Evolutionary conservation across 257 asterid species (phyloP), one percentile per base, ranked within the genome.

Genomic region (Hygrophila difformis): DNA sequence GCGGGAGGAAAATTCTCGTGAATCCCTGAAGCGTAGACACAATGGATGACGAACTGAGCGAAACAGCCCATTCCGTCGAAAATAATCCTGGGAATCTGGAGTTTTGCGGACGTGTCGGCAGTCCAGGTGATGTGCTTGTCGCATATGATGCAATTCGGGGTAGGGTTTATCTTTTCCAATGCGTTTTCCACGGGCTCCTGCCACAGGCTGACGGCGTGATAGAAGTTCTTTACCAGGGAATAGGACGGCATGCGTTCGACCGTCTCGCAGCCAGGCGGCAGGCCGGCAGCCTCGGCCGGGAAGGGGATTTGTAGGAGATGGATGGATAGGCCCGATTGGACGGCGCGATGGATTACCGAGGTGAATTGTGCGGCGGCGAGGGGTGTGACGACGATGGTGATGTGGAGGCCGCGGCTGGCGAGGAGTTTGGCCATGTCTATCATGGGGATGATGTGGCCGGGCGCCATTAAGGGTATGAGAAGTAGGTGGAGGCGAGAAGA

Each of bases 391-490:
- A 75, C 26, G 41, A 74, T 53, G 12, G 81, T 57, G 2, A 59
- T 56, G 24, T 20, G 45, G 8, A 46, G 49, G 22, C 74, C 63
- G 8, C 60, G 73, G 0, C 53, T 40, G 0, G 80, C 72, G 0
- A 76, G 36, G 16, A 62, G n/a, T 46, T 63, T 65, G 7, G 77
- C 79, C 79, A 71, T 75, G 59, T 71, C 72, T 18, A 76, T 66
- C 75, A 76, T 68, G 0, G 80, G 84, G 19, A 76, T 76, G 49
- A 72, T 72, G 47, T 72, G 84, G n/a, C 84, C 84, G 0, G 57
- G 66, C 10, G 71, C 61, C 51, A 64, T 35, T 8, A 47, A 33
- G 10, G 63, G 63, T 16, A 64, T 42, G 20, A 55, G 2, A 0
- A 35, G 14, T 29, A 58, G 42, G 49, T 39, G 18, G 2, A 49